Evolutionary conservation across 331 rosid genomes (phyloP), one percentile per base, ranked within the genome.

Genomic region (Malus hybrid): DNA sequence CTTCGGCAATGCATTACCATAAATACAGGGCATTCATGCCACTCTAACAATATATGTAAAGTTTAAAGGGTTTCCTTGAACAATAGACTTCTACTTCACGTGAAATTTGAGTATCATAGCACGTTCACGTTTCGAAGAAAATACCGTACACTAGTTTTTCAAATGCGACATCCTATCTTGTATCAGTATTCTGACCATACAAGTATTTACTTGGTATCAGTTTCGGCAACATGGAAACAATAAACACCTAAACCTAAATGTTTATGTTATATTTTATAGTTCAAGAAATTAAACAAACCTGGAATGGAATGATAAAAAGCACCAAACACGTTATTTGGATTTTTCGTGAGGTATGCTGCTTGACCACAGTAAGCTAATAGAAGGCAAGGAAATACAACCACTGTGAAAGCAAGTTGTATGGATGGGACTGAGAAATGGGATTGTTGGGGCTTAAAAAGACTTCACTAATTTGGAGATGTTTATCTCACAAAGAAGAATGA

Each of bases 271-370:
- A 36, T 5, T 24, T 55, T 19, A 3, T 13, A 20, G 30, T 0
- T 36, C 44, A 29, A 19, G 19, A 46, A 19, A 70, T 55, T 5
- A 34, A 33, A 70, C 42, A 2, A 67, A 80, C 83, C 79, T 69
- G 83, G 83, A 48, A 80, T 69, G 58, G 80, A 80, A 24, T 62
- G 48, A 26, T 80, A 80, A 70, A 80, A 80, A 28, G 74, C 65
- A 73, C 44, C 22, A 1, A 28, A 4, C 32, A 50, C 50, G 15
- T 32, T 11, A 14, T 50, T 13, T 18, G 75, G 15, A 68, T 74
- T 57, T 68, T 29, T 34, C 6, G 13, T 24, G 12, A 80, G 76
- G 74, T 68, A 74, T 29, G 83, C 83, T 50, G 83, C 79, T 68
- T 80, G 83, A 24, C 79, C 83, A 34, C 48, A 30, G 55, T 80